phyloP scores from a whole-genome alignment of 768 basidiomycete species.

The Tephrocybe sp. region DNA sequence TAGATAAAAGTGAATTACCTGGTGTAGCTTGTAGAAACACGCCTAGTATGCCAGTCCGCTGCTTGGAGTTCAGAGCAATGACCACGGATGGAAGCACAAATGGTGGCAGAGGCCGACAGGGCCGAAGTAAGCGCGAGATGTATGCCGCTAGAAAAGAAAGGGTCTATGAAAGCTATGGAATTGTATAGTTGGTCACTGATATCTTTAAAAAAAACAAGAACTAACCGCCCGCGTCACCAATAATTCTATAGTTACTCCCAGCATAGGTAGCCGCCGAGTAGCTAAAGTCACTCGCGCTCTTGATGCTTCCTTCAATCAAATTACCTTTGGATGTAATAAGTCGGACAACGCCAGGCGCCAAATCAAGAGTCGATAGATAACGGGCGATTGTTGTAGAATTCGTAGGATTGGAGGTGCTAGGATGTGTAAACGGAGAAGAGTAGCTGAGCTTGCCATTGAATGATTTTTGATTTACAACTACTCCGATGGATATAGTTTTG shows the following conservation, averaged over 20 bases:
- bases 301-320: slow-evolving; percentile 42
- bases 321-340: slow-evolving; percentile 40
- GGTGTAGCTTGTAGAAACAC: slow-evolving; percentile 58
- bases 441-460: slow-evolving; percentile 41
- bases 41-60: slow-evolving; percentile 54
- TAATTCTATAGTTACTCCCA: slow-evolving; percentile 53
- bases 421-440: slow-evolving; percentile 28
- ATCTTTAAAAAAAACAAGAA: not conserved
- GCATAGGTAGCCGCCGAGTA: slow-evolving; percentile 62
- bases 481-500: slow-evolving; percentile 59
- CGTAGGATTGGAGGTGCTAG: slow-evolving; percentile 22
- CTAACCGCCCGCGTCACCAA: slow-evolving; percentile 69
- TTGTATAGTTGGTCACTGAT: not conserved
- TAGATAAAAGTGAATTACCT: slow-evolving; percentile 41
- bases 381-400: slow-evolving; percentile 32
- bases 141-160: slow-evolving; percentile 66
- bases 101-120: slow-evolving; percentile 54
- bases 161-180: slow-evolving; percentile 59
- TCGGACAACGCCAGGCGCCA: slow-evolving; percentile 47
- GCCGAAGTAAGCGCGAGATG: slow-evolving; percentile 65
- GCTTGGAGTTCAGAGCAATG: slow-evolving; percentile 48
- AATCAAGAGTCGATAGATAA: slow-evolving; percentile 44
- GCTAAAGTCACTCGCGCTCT: slow-evolving; percentile 61
- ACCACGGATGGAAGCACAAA: slow-evolving; percentile 54
- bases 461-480: slow-evolving; percentile 58